Conservation (phyloP, 2,329 filamentous ascomycete species). For the Penicillium occitanis region DNA sequence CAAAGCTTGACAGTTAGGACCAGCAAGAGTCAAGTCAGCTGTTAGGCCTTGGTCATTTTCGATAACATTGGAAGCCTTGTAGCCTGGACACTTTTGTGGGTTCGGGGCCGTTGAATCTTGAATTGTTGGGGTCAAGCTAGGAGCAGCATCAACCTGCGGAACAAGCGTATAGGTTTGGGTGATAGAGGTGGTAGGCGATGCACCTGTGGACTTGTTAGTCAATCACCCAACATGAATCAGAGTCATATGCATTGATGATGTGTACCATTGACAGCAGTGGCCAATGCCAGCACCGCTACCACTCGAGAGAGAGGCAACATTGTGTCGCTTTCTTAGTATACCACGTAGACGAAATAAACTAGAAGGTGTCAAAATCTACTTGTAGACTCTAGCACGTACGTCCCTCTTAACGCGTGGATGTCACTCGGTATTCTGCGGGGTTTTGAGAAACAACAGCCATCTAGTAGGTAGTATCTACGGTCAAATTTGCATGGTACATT, state of each 20-base stretch:
- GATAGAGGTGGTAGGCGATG: slow-evolving; percentile 2
- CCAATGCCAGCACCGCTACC: not conserved
- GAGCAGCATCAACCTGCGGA: slow-evolving; percentile 3
- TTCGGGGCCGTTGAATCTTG: not conserved
- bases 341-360: not conserved
- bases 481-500: not conserved
- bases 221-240: not conserved
- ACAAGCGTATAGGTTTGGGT: not conserved
- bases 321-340: not conserved
- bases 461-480: not conserved
- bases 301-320: not conserved
- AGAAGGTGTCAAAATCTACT: not conserved
- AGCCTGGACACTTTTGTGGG: not conserved
- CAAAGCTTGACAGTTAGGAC: not conserved
- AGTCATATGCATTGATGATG: slow-evolving; percentile 40
- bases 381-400: not conserved
- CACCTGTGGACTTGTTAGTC: not conserved
- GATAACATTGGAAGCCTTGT: not conserved
- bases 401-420: not conserved
- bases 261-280: too few relatives aligned
- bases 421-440: not conserved
- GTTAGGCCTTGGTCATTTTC: not conserved
- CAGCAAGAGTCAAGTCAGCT: not conserved
- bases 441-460: not conserved
- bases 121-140: not conserved